Conservation (phyloP, 371 early-diverging fungal genomes). For the Apophysomyces trapeziformis region DNA sequence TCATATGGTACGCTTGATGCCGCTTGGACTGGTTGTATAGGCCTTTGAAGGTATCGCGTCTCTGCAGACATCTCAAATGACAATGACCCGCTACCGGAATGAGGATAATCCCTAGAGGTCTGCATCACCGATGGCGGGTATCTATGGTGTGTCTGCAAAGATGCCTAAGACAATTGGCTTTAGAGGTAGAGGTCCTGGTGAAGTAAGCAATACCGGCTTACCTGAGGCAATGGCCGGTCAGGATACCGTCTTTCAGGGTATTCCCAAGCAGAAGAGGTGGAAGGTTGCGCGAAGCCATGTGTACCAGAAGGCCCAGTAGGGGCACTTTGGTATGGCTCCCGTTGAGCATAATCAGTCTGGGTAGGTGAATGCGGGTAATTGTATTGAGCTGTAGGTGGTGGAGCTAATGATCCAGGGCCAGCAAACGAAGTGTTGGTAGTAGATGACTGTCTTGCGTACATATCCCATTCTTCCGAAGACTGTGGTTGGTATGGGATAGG, state of each 20-base stretch:
- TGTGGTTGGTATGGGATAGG: conserved; percentile 6
- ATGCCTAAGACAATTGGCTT: background rate
- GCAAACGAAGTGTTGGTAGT: conserved; percentile 9
- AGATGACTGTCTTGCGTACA: conserved; percentile 18
- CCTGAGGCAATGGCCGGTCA: conserved; percentile 10
- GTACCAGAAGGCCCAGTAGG: conserved; percentile 7
- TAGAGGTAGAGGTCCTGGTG: conserved; percentile 7
- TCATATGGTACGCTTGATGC: background rate
- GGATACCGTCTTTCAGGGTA: conserved; percentile 15
- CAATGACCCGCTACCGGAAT: background rate
- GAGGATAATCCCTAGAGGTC: conserved; percentile 6
- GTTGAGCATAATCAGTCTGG: conserved; percentile 16
- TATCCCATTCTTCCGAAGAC: conserved; percentile 22
- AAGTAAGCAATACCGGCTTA: background rate
- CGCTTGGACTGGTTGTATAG: background rate
- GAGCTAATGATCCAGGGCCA: conserved; percentile 20
- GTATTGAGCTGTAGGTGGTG: conserved; percentile 14
- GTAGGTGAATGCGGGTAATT: conserved; percentile 15
- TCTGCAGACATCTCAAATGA: conserved; percentile 3
- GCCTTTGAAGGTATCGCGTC: conserved; percentile 6
- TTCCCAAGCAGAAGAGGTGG: conserved; percentile 14
- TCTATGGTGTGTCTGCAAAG: background rate
- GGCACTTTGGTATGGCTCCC: conserved; percentile 18
- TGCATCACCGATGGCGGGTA: conserved; percentile 12
- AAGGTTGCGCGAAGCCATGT: background rate